Percentiles rank a stretch among this genome's conserved stretches.
Conservation (phyloP, 768 basidiomycete species). For the Kwoniella europaea region DNA sequence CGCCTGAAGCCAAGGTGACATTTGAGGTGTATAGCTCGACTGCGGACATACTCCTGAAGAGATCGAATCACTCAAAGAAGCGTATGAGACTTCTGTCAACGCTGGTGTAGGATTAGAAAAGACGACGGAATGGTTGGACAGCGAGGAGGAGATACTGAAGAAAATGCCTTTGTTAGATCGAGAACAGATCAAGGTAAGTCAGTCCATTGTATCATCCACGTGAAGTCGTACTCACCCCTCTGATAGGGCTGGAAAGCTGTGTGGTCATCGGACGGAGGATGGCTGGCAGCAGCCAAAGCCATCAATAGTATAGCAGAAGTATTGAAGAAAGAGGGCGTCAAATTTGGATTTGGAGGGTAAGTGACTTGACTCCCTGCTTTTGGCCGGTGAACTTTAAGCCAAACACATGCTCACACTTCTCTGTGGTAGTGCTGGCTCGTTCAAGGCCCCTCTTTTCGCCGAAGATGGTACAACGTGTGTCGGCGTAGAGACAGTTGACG, state of each 20-base stretch:
- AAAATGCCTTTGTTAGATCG: slow-evolving; percentile 28
- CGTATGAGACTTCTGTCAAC: slow-evolving; percentile 17
- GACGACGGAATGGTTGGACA: slow-evolving; percentile 31
- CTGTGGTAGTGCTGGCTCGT: slow-evolving; percentile 35
- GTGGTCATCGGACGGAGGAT: slow-evolving; percentile 39
- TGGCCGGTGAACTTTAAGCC: too few relatives aligned
- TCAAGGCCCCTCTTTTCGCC: slow-evolving; percentile 36
- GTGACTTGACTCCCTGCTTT: background rate
- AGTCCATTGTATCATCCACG: background rate
- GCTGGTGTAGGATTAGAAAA: slow-evolving; percentile 25
- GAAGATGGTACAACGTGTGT: slow-evolving; percentile 33
- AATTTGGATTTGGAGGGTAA: slow-evolving; percentile 23
- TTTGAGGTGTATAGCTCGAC: slow-evolving; percentile 13
- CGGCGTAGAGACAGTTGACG: slow-evolving; percentile 44
- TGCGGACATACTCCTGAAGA: slow-evolving; percentile 20
- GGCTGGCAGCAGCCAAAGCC: slow-evolving; percentile 47
- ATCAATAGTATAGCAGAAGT: slow-evolving; percentile 42
- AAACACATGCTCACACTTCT: background rate
- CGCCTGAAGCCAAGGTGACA: background rate
- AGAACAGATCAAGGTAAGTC: slow-evolving; percentile 30
- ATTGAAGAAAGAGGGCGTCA: slow-evolving; percentile 37
- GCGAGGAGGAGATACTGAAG: slow-evolving; percentile 27
- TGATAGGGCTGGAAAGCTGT: slow-evolving; percentile 43
- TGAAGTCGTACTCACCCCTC: background rate
- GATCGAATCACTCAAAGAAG: slow-evolving; percentile 16